These are phyloP conservation scores for Medicago lupulina DNA, from an alignment of 306 rosid genomes.

Conservation along the genomic window DNA sequence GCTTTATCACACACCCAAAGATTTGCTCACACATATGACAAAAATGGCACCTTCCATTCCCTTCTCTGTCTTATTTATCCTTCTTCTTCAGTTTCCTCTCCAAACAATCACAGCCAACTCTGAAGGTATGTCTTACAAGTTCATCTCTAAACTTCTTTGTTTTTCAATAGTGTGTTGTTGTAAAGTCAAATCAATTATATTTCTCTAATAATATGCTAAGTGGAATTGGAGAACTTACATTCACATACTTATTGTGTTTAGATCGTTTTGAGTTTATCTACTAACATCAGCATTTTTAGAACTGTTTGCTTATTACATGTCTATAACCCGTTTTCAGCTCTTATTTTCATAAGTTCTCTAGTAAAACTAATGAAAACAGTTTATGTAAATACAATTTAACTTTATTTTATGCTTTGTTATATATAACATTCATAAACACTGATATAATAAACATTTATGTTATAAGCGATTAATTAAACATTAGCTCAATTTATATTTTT, in stretches of 20 bases:
- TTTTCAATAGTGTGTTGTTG: conserved; percentile 10
- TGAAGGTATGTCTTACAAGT: conserved; percentile 48
- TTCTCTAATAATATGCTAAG: background rate
- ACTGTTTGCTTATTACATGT: no score
- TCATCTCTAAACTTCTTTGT: conserved; percentile 18
- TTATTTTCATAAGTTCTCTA: no score
- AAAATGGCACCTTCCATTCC: conserved; percentile 47
- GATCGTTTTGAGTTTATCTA: conserved; percentile 23
- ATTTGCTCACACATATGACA: background rate
- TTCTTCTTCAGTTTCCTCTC: conserved; percentile 45
- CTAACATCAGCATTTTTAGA: no score
- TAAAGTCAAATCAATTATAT: background rate
- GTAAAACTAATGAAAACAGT: no score
- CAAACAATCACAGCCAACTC: conserved; percentile 48
- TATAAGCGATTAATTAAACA: no score
- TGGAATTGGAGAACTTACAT: no score
- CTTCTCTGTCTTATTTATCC: conserved; percentile 40
- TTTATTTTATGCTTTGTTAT: no score
- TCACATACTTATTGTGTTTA: background rate
- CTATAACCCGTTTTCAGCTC: no score
- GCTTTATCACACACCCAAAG: conserved; percentile 6
- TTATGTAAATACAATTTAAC: no score
- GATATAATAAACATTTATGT: no score
- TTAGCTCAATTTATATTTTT: no score
- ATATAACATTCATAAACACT: no score